Evolutionary conservation across 352 stramenopile species (phyloP).

Genomic region (Globisporangium heterothallicum): DNA sequence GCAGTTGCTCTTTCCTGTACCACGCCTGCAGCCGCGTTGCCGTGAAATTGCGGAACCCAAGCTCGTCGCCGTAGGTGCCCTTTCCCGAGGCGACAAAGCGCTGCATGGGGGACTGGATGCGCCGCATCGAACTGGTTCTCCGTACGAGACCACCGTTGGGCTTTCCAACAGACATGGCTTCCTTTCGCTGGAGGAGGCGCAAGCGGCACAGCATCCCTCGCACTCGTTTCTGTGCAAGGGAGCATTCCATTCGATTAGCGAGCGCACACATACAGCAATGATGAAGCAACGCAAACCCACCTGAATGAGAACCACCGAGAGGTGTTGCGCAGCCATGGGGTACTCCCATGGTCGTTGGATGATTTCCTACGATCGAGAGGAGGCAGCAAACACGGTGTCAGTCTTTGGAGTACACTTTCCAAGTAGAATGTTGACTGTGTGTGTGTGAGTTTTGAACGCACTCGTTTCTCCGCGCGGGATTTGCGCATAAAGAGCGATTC

Average conservation of each 20-base stretch:
- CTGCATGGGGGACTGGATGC: constrained; percentile 56
- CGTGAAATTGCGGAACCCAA: constrained; percentile 56
- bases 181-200: constrained; percentile 4
- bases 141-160: too few relatives aligned
- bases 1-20: constrained; percentile 49
- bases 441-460: constrained; percentile 11
- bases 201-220: constrained; percentile 57
- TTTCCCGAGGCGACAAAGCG: constrained; percentile 47
- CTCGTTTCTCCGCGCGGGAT: constrained; percentile 51
- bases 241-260: neutral
- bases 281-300: constrained; percentile 4
- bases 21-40: constrained; percentile 60
- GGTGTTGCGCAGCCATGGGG: constrained; percentile 76
- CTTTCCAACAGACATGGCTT: too few relatives aligned
- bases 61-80: constrained; percentile 48
- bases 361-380: constrained; percentile 33
- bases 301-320: constrained; percentile 75
- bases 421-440: neutral
- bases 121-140: neutral
- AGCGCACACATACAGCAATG: too few relatives aligned
- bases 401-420: neutral
- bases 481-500: constrained; percentile 83
- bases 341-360: constrained; percentile 68
- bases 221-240: constrained; percentile 36
- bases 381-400: neutral